Base-by-base conservation (phyloP, 345 rosid species). In the Aegle marmelos region DNA sequence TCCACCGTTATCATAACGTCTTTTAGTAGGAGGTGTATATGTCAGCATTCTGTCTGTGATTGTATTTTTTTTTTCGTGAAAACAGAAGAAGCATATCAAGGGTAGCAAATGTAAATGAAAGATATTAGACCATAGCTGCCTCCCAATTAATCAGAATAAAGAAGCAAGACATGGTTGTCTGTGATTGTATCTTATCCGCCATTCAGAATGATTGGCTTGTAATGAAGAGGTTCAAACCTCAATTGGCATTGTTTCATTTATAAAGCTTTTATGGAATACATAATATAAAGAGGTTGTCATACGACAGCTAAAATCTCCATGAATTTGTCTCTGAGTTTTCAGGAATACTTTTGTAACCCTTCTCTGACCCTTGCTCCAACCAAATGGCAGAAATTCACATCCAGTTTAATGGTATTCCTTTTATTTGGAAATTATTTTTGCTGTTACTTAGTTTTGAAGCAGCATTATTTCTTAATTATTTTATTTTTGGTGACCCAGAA, bases 311-410 rank as follows among this genome's bases (percentile, higher is more conserved):
- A 70, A 34, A 41, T 62, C 67, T 45, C 85, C 27, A 17, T 80
- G 63, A 75, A 30, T 30, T 75, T 63, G 19, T 28, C 68, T 83
- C 60, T 72, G 79, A 13, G 45, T 88, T 75, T 92, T 57, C 86
- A 96, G 99, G 99, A 94, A 76, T 80, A 86, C 82, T 96, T 94
- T 81, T 94, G 97, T 80, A 91, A 94, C 84, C 99, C 99, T 24
- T 89, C 91, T 68, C 87, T 91, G 74, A 79, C 90, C 59, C 79
- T 83, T 69, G 84, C 97, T 71, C 85, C 92, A 81, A 70, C 86
- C 69, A 96, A 92, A 87, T 96, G 99, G 99, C 98, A 94, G 90
- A 96, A 90, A 75, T 94, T 92, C 83, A 83, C 91, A 73, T 85
- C 97, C 36, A 92, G 86, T 86, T 88, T 96, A 87, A 86, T 70